A percentile compares a stretch with the other conserved stretches of the same genome.
phyloP scores from a whole-genome alignment of 257 asterid genomes.

The Petunia secreta region DNA sequence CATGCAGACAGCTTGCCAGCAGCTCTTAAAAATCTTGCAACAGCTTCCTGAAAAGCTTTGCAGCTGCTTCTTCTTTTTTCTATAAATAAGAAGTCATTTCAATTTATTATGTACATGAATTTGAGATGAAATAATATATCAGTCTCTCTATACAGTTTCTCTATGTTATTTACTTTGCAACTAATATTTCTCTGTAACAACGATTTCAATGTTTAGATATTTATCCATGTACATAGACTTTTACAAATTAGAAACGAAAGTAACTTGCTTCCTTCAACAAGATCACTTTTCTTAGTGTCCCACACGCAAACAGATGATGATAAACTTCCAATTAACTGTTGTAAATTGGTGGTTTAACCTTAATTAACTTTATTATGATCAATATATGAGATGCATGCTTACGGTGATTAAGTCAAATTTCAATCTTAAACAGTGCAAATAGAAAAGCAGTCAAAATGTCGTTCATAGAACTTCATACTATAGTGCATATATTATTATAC shows the following conservation, averaged over 20 bases:
- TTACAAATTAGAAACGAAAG: background rate
- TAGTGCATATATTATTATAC: background rate
- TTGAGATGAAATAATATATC: no score
- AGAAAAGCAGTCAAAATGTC: background rate
- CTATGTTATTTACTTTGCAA: no score
- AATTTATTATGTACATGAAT: no score
- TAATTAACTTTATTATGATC: constrained; percentile 11
- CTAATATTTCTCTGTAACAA: background rate
- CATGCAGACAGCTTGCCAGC: no score
- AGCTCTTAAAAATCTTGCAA: no score
- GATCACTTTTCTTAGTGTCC: constrained; percentile 28
- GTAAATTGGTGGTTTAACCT: background rate
- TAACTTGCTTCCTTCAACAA: background rate
- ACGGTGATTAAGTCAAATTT: background rate
- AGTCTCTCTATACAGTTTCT: no score
- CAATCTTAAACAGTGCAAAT: background rate
- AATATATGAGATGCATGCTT: no score
- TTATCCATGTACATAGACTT: background rate
- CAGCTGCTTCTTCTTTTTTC: no score
- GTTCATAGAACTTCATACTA: no score
- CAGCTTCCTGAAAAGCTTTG: no score
- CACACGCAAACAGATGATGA: constrained; percentile 38
- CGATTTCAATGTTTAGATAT: background rate
- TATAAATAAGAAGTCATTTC: no score
- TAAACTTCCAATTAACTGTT: background rate